Conservation (phyloP, 371 early-diverging fungal genomes). For the Mycotypha africana region DNA sequence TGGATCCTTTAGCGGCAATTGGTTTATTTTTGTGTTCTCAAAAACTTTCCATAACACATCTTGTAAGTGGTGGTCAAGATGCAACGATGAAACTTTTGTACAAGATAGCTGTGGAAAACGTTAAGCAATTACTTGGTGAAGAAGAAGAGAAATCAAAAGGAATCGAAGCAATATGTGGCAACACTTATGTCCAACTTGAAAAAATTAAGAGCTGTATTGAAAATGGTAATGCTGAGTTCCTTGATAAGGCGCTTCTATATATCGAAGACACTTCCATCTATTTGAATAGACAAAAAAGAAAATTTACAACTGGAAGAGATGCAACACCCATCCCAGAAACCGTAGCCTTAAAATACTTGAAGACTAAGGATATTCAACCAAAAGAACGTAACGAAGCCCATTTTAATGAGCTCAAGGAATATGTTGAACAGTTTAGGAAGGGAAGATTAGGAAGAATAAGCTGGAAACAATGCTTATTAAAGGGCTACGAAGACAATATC, state of each 20-base stretch:
- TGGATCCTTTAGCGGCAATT: background rate
- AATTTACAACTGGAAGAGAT: slow-evolving; percentile 7
- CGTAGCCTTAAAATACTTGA: slow-evolving; percentile 6
- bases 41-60: slow-evolving; percentile 2
- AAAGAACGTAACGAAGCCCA: slow-evolving; percentile 10
- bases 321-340: slow-evolving; percentile 8
- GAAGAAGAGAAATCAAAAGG: slow-evolving; percentile 3
- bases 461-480: slow-evolving; percentile 6
- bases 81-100: slow-evolving; percentile 1
- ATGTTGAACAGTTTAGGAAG: slow-evolving; percentile 9
- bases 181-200: slow-evolving; percentile 7
- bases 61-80: slow-evolving; percentile 2
- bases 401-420: slow-evolving; percentile 7
- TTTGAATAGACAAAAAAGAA: slow-evolving; percentile 12
- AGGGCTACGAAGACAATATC: slow-evolving; percentile 8
- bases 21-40: slow-evolving; percentile 4
- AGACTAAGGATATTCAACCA: slow-evolving; percentile 8
- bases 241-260: slow-evolving; percentile 13
- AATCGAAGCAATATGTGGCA: slow-evolving; percentile 9
- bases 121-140: slow-evolving; percentile 9
- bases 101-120: slow-evolving; percentile 4
- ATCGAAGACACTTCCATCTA: slow-evolving; percentile 7
- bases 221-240: slow-evolving; percentile 5
- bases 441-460: slow-evolving; percentile 6
- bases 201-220: slow-evolving; percentile 11